A percentile compares a stretch with the other conserved stretches of the same genome.
Evolutionary conservation across 2,329 filamentous ascomycete genomes (phyloP).

Genomic region (Triangularia verruculosa): DNA sequence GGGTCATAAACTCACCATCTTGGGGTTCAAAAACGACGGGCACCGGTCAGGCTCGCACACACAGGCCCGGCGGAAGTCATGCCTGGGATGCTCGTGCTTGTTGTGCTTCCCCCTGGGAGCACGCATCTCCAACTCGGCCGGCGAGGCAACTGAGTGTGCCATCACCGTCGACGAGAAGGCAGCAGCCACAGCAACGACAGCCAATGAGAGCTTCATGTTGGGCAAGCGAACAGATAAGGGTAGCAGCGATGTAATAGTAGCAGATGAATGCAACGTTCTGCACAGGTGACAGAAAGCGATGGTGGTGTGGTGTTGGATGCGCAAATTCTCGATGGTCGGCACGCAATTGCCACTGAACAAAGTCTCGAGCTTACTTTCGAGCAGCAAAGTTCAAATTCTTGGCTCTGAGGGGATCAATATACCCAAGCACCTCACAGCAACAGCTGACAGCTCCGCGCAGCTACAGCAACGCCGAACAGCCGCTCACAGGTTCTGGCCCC

Average conservation of each 20-base stretch:
- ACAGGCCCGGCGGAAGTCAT: conserved; percentile 22
- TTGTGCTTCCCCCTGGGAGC: conserved; percentile 7
- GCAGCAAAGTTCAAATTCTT: neutral
- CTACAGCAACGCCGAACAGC: no score
- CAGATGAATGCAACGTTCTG: neutral
- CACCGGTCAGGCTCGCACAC: conserved; percentile 18
- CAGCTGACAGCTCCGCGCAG: no score
- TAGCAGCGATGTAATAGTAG: neutral
- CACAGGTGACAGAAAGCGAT: neutral
- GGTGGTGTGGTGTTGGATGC: neutral
- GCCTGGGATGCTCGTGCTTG: conserved; percentile 13
- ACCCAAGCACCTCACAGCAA: neutral
- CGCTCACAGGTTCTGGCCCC: neutral
- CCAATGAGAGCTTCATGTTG: conserved; percentile 13
- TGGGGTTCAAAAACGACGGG: conserved; percentile 18
- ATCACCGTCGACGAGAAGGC: neutral
- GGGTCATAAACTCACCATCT: conserved; percentile 18
- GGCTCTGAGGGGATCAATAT: neutral
- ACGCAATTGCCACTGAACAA: neutral
- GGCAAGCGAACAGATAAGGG: neutral
- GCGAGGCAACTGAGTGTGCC: neutral
- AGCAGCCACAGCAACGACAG: neutral
- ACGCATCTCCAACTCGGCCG: conserved; percentile 10
- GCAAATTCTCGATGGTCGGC: neutral
- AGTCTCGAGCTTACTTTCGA: neutral